Conservation (phyloP, 805 yeast genomes). For the Candida koratica region DNA sequence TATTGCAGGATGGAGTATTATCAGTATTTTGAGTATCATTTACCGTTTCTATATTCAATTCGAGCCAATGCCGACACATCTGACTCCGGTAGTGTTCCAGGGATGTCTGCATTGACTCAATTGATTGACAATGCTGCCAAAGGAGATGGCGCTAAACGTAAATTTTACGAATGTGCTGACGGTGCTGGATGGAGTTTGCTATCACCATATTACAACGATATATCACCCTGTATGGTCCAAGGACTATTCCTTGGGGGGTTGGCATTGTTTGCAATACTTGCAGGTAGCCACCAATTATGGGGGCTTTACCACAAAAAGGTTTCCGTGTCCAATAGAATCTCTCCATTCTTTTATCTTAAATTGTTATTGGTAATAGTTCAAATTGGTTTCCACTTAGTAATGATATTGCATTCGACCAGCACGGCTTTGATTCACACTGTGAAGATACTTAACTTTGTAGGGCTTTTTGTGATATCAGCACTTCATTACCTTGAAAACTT, state of each 20-base stretch:
- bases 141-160: too few species aligned
- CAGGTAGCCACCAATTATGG: constrained; percentile 38
- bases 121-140: not conserved
- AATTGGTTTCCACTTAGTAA: constrained; percentile 30
- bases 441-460: constrained; percentile 29
- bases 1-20: constrained; percentile 14
- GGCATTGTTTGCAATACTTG: constrained; percentile 40
- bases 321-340: constrained; percentile 24
- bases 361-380: constrained; percentile 38
- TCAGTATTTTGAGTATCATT: constrained; percentile 17
- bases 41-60: constrained; percentile 15
- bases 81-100: too few species aligned
- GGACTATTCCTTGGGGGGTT: constrained; percentile 44
- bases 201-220: constrained; percentile 44
- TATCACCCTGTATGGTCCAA: constrained; percentile 58
- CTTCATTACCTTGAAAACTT: constrained; percentile 71
- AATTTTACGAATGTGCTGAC: constrained; percentile 15
- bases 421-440: constrained; percentile 25
- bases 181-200: constrained; percentile 45
- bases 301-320: constrained; percentile 27
- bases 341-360: constrained; percentile 42
- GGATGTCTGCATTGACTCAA: too few species aligned
- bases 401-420: constrained; percentile 15
- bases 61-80: too few species aligned
- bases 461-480: constrained; percentile 48